Evolutionary conservation across 768 basidiomycete species (phyloP), one percentile per base, ranked within the genome.

Genomic region (Exidia glandulosa): DNA sequence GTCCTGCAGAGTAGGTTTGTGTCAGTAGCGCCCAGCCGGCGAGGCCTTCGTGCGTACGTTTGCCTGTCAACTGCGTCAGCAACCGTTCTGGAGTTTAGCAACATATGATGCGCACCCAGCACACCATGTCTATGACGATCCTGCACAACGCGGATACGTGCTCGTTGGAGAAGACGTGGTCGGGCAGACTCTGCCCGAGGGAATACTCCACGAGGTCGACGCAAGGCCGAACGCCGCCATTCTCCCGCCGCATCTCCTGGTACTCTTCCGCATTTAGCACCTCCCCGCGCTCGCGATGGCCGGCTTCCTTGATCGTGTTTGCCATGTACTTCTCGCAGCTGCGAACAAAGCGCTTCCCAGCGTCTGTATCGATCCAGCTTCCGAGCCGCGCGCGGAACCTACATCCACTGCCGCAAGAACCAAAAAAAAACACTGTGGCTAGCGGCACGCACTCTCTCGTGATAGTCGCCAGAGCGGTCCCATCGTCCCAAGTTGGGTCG

Each of bases 161-260:
- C 34, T 36, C 34, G 67, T 88, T 76, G 54, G 82, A 74, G 62
- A 81, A 81, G 16, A 87, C 76, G 57, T 80, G 76, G 59, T 87
- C 81, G 13, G 83, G 81, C 32, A 87, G 73, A 68, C 88, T 83
- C 50, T 84, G 76, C 50, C 79, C 81, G 50, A 83, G 75, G 57
- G 76, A 77, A 63, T 81, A 85, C 60, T 84, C 84, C 56, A 83
- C 76, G 31, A 87, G 74, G 41, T 78, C 79, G 65, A 84, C 85
- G 70, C 83, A 86, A 57, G 81, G 74, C 32, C 81, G 77, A 63
- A 83, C 80, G 48, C 81, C 86, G 67, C 85, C 86, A 69, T 83
- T 87, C 66, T 87, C 82, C 56, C 86, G 79, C 54, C 86, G 84
- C 61, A 86, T 76, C 2, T 72, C 65, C 57, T 79, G 74, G 72